Conservation (phyloP, 805 yeast species). For the Clavispora fructus region DNA sequence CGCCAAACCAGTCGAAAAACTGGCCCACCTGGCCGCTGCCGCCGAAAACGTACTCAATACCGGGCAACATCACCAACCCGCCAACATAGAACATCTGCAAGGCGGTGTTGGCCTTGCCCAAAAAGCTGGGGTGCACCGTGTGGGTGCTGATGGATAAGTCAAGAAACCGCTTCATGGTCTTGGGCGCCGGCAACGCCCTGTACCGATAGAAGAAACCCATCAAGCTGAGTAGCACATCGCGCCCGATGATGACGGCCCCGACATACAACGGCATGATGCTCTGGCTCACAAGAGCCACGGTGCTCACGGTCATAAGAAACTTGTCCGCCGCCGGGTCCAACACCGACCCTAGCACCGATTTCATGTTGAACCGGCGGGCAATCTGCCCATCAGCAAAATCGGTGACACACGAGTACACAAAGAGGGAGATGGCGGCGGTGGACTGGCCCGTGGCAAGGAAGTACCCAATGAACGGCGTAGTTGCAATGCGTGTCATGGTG, state of each 20-base stretch:
- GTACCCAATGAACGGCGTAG: slow-evolving; percentile 84
- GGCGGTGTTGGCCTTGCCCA: slow-evolving; percentile 86
- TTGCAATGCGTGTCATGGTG: slow-evolving; percentile 71
- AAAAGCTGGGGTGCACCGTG: slow-evolving; percentile 78
- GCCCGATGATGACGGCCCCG: slow-evolving; percentile 71
- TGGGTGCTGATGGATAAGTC: slow-evolving; percentile 75
- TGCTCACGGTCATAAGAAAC: slow-evolving; percentile 78
- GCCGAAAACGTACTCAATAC: slow-evolving; percentile 19
- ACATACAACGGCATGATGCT: slow-evolving; percentile 61
- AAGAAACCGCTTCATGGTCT: slow-evolving; percentile 65
- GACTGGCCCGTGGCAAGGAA: slow-evolving; percentile 62
- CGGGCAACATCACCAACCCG: slow-evolving; percentile 33
- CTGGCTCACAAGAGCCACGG: slow-evolving; percentile 66
- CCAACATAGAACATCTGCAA: slow-evolving; percentile 89
- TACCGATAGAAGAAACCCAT: slow-evolving; percentile 72
- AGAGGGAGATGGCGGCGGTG: slow-evolving; percentile 62
- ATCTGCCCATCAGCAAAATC: slow-evolving; percentile 90
- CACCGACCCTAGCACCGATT: slow-evolving; percentile 81
- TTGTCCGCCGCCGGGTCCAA: slow-evolving; percentile 96
- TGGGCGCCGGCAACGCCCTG: slow-evolving; percentile 68
- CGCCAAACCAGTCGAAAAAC: slow-evolving; percentile 21
- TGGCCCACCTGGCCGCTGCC: slow-evolving; percentile 6
- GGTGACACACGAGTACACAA: slow-evolving; percentile 81
- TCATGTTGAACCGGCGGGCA: slow-evolving; percentile 74
- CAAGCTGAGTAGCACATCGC: slow-evolving; percentile 70